These are phyloP conservation scores for Xanthoconium purpureum DNA, from an alignment of 768 basidiomycete species.

Conservation along the genomic window DNA sequence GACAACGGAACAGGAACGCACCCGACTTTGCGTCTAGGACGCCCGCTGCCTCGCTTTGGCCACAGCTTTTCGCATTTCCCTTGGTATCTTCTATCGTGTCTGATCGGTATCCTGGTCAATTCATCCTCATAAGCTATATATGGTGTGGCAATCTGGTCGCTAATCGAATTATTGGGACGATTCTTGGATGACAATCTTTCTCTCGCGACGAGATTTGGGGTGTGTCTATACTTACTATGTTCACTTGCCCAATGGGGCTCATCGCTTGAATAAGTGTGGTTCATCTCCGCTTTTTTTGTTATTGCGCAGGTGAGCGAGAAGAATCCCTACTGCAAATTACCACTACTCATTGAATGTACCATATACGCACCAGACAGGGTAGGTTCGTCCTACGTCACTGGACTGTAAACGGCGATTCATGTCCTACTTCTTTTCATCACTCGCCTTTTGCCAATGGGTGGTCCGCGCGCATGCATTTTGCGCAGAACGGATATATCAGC, in stretches of 20 bases:
- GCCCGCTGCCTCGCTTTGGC: constrained; percentile 55
- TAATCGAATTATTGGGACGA: constrained; percentile 64
- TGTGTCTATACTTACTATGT: constrained; percentile 22
- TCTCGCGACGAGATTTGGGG: constrained; percentile 64
- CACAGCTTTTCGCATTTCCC: constrained; percentile 71
- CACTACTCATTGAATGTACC: constrained; percentile 7
- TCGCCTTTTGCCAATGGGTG: constrained; percentile 7
- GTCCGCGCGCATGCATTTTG: not conserved
- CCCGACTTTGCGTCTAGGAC: constrained; percentile 73
- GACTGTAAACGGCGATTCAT: constrained; percentile 18
- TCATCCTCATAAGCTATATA: constrained; percentile 75
- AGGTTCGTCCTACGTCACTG: constrained; percentile 7
- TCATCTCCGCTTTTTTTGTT: constrained; percentile 76
- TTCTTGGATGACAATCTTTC: constrained; percentile 67
- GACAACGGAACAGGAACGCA: constrained; percentile 48
- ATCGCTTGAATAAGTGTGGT: constrained; percentile 54
- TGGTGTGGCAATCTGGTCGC: constrained; percentile 76
- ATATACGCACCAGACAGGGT: constrained; percentile 25
- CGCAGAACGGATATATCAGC: constrained; percentile 75
- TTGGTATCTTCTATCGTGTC: constrained; percentile 71
- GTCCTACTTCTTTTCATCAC: not conserved
- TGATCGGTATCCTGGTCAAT: constrained; percentile 79
- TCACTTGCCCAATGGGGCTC: constrained; percentile 7
- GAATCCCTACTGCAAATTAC: not conserved
- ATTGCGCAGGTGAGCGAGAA: constrained; percentile 56